Base-by-base conservation (phyloP, 2,329 filamentous ascomycete species). In the Trichoderma pleuroti region DNA sequence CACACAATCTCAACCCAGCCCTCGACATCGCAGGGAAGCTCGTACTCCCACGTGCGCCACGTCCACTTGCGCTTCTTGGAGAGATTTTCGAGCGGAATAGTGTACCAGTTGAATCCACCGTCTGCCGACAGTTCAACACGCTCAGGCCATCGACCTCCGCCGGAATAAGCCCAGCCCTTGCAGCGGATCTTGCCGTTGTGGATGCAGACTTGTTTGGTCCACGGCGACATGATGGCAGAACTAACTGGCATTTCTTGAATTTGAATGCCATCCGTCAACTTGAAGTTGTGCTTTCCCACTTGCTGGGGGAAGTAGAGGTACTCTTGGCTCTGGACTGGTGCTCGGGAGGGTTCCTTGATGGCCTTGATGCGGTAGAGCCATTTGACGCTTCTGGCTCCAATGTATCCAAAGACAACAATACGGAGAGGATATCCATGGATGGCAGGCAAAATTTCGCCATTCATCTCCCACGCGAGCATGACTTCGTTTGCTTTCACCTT, bases 51-150 rank as follows among this genome's bases (percentile, higher is more conserved):
- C 6, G 65, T 68, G n/a, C 65, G 65, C 65, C 65, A 68, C 5
- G 65, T 68, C 65, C 65, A 68, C n/a, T 4, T 61, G n/a, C 65
- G n/a, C 39, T 68, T 68, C 56, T 68, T 68, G 39, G 65, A 68
- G 8, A 68, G 28, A 5, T 68, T 68, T 8, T 68, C 56, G 5
- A 61, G 16, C 5, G 65, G 65, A 5, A 68, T 28, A 4, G 65
- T 68, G n/a, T 68, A 68, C 65, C 65, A 68, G 8, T 61, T 68
- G 28, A 68, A 68, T 10, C 65, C 65, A 1, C 65, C 65, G 24
- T 68, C 65, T 11, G 54, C 10, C 2, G 65, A 68, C 10, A 68
- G 42, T 16, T 68, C 65, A n/a, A 68, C 65, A 26, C 65, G 65
- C 30, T 68, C 65, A 26, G 65, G 65, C 65, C 65, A 68, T 24